Conservation (phyloP, 1,139 yeast species). For the Tardiomyces depauwii region DNA sequence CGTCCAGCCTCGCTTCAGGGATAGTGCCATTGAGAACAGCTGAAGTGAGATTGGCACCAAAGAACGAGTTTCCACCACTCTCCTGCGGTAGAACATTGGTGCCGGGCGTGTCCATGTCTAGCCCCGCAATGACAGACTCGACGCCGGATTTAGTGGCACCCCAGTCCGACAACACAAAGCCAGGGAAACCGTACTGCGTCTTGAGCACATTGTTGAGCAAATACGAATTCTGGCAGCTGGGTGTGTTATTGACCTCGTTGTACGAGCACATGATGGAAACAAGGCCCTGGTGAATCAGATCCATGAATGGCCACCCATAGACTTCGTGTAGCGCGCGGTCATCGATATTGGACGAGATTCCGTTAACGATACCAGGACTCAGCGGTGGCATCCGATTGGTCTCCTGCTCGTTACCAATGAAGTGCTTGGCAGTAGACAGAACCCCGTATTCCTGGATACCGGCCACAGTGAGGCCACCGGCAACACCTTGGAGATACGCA, state of each 20-base stretch:
- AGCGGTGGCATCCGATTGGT: slow-evolving; percentile 30
- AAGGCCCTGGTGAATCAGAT: slow-evolving; percentile 40
- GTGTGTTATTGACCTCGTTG: slow-evolving; percentile 41
- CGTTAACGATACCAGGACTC: slow-evolving; percentile 4
- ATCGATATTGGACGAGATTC: slow-evolving; percentile 33
- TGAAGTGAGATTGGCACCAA: slow-evolving; percentile 48
- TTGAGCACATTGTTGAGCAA: slow-evolving; percentile 39
- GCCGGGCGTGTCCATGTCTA: slow-evolving; percentile 64
- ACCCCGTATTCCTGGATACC: slow-evolving; percentile 53
- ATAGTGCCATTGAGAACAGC: slow-evolving; percentile 47
- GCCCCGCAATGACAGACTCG: slow-evolving; percentile 37
- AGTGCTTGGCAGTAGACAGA: slow-evolving; percentile 43
- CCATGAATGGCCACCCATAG: slow-evolving; percentile 49
- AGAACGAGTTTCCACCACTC: slow-evolving; percentile 41
- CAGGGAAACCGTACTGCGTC: slow-evolving; percentile 47
- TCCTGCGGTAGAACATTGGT: slow-evolving; percentile 34
- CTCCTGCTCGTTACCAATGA: slow-evolving; percentile 55
- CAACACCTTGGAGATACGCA: slow-evolving; percentile 49
- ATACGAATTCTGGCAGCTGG: slow-evolving; percentile 50
- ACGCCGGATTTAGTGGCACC: slow-evolving; percentile 46
- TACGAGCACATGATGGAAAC: slow-evolving; percentile 48
- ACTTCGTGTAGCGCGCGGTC: slow-evolving; percentile 47
- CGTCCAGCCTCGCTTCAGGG: slow-evolving; percentile 45
- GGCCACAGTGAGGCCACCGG: slow-evolving; percentile 41
- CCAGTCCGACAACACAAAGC: slow-evolving; percentile 50